phyloP scores from a whole-genome alignment of 2,329 filamentous ascomycete genomes.

The Venturia carpophila region DNA sequence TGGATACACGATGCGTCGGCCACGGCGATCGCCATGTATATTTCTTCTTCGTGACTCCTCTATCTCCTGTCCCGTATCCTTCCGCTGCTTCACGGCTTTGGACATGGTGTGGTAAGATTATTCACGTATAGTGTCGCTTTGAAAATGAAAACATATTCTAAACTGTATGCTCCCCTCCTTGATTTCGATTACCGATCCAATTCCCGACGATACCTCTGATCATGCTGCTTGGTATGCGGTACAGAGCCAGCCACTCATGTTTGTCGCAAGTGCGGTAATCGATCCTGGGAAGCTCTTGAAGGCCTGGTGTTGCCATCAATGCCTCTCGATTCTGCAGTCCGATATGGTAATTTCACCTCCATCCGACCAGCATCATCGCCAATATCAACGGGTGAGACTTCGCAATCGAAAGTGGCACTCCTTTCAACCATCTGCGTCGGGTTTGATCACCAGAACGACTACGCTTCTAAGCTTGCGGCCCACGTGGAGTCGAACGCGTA shows the following conservation, averaged over 20 bases:
- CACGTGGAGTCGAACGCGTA: neutral
- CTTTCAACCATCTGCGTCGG: neutral
- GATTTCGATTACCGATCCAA: neutral
- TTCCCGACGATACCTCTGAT: neutral
- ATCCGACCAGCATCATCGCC: neutral
- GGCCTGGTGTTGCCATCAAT: neutral
- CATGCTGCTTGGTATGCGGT: neutral
- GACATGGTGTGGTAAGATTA: neutral
- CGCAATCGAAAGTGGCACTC: neutral
- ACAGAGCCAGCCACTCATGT: neutral
- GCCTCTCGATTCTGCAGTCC: neutral
- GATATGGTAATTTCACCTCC: neutral
- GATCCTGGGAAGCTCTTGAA: neutral
- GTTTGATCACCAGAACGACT: neutral
- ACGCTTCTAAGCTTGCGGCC: neutral
- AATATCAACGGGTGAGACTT: neutral
- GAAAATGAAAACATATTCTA: neutral
- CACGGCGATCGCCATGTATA: neutral
- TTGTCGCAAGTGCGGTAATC: neutral
- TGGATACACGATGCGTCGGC: neutral
- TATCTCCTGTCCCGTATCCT: neutral
- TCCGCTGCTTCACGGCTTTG: neutral
- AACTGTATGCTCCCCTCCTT: neutral
- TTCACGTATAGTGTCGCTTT: neutral
- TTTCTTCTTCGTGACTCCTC: neutral